Evolutionary conservation across 345 rosid species (phyloP).

Genomic region (Syzygium jambos): DNA sequence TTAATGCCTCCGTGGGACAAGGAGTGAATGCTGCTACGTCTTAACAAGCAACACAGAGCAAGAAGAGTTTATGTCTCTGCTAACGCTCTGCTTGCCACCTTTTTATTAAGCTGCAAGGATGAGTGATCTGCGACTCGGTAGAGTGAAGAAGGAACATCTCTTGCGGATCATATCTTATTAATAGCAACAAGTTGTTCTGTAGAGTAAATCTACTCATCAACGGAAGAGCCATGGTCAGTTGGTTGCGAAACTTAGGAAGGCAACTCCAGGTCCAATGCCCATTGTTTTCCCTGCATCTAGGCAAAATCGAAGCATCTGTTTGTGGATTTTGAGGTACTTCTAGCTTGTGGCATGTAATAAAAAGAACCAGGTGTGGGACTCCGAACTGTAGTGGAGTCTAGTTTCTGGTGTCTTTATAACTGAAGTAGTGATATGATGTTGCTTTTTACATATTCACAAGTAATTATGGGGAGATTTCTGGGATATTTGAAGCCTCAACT

Average conservation of each 20-base stretch:
- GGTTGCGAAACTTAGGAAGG: background rate
- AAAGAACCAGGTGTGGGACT: background rate
- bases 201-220: background rate
- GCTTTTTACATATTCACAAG: background rate
- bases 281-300: background rate
- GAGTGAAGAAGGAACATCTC: background rate
- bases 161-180: background rate
- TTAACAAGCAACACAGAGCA: background rate
- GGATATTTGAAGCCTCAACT: background rate
- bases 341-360: background rate
- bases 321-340: background rate
- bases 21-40: background rate
- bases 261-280: background rate
- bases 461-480: background rate
- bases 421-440: background rate
- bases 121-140: background rate
- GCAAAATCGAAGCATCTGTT: background rate
- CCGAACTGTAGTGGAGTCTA: background rate
- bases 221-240: background rate
- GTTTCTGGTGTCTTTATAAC: background rate
- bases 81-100: background rate
- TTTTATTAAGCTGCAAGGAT: background rate
- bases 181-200: background rate
- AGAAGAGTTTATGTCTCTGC: background rate
- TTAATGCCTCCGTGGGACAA: constrained; percentile 45